Conservation (phyloP, 2,329 filamentous ascomycete species). For the Colletotrichum sojae region DNA sequence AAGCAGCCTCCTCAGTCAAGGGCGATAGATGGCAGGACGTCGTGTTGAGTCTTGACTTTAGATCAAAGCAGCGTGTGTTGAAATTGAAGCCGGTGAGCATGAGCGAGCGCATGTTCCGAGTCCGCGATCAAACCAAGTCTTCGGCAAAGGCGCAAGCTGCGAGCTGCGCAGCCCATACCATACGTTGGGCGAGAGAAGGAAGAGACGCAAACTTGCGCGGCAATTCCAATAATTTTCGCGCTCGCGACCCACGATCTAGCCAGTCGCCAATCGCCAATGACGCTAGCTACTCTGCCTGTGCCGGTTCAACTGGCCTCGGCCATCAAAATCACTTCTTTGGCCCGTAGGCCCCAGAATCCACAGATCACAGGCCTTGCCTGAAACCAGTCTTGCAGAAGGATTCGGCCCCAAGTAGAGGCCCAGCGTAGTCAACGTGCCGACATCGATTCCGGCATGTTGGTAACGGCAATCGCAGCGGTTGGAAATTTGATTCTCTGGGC, state of each 20-base stretch:
- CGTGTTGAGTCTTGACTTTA: conserved; percentile 7
- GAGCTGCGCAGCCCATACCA: background rate
- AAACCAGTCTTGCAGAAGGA: conserved; percentile 18
- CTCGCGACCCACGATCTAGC: background rate
- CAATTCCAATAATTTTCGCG: conserved; percentile 19
- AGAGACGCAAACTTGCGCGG: conserved; percentile 9
- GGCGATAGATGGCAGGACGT: conserved; percentile 11
- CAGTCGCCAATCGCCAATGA: conserved; percentile 11
- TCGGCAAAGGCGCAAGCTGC: background rate
- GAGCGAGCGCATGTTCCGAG: conserved; percentile 3
- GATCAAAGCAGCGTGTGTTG: background rate
- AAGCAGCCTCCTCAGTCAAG: conserved; percentile 11
- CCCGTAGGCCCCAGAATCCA: conserved; percentile 2
- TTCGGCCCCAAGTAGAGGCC: background rate
- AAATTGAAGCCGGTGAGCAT: background rate
- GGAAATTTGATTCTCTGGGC: background rate
- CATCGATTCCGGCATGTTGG: conserved; percentile 13
- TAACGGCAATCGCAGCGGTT: conserved; percentile 8
- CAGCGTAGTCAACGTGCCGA: conserved; percentile 19
- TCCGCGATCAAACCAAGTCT: conserved; percentile 6
- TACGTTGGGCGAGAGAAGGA: background rate
- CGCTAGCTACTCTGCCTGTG: too few species aligned
- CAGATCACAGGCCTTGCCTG: conserved; percentile 12
- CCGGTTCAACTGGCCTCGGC: too few species aligned
- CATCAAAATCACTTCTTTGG: background rate